Percentiles rank a stretch among this genome's conserved stretches.
phyloP scores from a whole-genome alignment of 2,329 filamentous ascomycete species.

The Cordyceps cateniannulata region DNA sequence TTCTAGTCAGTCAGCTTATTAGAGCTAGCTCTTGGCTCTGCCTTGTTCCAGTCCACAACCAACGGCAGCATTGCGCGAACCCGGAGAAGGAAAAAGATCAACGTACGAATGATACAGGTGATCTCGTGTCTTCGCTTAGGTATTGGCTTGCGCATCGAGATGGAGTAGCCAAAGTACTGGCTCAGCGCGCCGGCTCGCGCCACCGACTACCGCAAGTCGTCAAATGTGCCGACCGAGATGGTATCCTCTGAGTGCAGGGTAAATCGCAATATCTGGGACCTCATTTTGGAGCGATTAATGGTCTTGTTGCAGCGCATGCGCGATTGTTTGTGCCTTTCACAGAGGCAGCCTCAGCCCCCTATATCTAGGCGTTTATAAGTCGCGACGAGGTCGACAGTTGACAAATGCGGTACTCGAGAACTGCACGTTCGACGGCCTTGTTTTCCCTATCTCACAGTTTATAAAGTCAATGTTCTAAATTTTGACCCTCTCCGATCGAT shows the following conservation, averaged over 20 bases:
- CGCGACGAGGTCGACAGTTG: background rate
- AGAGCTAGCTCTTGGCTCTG: background rate
- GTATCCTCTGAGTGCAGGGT: background rate
- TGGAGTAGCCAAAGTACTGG: slow-evolving; percentile 10
- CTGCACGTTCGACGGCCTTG: background rate
- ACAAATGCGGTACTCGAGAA: background rate
- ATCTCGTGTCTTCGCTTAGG: slow-evolving; percentile 7
- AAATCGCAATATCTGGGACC: background rate
- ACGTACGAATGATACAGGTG: slow-evolving; percentile 8
- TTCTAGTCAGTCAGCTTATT: background rate
- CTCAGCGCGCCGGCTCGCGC: slow-evolving; percentile 1
- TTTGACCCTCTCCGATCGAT: background rate
- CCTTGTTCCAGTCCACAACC: background rate
- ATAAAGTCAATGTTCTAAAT: background rate
- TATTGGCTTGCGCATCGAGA: background rate
- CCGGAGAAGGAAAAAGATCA: background rate
- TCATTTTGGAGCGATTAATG: background rate
- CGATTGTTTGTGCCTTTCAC: background rate
- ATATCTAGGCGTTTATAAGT: background rate
- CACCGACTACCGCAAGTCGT: background rate
- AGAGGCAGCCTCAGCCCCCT: background rate
- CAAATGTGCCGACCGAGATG: background rate
- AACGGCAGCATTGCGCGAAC: background rate
- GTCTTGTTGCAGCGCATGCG: background rate
- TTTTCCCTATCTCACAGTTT: background rate